These are phyloP conservation scores for Pseudopithomyces chartarum DNA, from an alignment of 2,329 filamentous ascomycete genomes.

Conservation along the genomic window DNA sequence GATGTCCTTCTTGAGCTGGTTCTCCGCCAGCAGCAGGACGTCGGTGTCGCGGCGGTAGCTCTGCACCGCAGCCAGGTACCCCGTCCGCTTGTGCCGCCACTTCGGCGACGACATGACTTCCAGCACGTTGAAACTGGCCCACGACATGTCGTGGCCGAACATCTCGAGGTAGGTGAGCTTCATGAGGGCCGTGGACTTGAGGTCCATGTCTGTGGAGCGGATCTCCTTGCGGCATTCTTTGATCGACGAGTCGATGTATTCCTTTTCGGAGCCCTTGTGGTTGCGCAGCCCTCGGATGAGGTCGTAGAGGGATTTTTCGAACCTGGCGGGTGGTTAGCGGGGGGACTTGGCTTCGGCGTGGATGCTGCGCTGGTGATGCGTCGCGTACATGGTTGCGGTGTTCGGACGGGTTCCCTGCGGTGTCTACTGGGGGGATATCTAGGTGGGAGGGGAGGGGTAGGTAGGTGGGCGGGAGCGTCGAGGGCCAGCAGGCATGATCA, in stretches of 20 bases:
- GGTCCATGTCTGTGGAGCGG: constrained; percentile 91
- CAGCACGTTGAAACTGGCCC: constrained; percentile 97
- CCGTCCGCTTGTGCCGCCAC: constrained; percentile 92
- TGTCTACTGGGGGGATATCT: constrained; percentile 20
- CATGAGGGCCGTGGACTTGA: constrained; percentile 93
- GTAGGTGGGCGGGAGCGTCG: constrained; percentile 29
- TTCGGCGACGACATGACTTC: constrained; percentile 98
- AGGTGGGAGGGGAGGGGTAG: constrained; percentile 35
- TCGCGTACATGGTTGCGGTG: constrained; percentile 30
- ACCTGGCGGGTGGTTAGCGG: constrained; percentile 64
- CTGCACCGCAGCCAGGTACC: constrained; percentile 93
- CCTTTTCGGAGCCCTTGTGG: constrained; percentile 92
- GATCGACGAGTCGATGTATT: constrained; percentile 90
- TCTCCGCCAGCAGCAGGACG: constrained; percentile 96
- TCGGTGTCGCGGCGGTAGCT: constrained; percentile 96
- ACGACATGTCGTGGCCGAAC: constrained; percentile 99
- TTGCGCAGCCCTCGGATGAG: constrained; percentile 95
- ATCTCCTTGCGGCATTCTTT: constrained; percentile 96
- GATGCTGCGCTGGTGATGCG: too few species aligned
- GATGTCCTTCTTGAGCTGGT: constrained; percentile 94
- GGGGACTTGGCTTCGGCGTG: not conserved
- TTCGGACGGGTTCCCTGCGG: constrained; percentile 21
- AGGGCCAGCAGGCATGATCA: constrained; percentile 41
- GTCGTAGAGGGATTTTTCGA: constrained; percentile 98
- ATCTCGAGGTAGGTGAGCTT: constrained; percentile 98